Conservation (phyloP, 2,329 filamentous ascomycete genomes). For the Macrophomina phaseolina region DNA sequence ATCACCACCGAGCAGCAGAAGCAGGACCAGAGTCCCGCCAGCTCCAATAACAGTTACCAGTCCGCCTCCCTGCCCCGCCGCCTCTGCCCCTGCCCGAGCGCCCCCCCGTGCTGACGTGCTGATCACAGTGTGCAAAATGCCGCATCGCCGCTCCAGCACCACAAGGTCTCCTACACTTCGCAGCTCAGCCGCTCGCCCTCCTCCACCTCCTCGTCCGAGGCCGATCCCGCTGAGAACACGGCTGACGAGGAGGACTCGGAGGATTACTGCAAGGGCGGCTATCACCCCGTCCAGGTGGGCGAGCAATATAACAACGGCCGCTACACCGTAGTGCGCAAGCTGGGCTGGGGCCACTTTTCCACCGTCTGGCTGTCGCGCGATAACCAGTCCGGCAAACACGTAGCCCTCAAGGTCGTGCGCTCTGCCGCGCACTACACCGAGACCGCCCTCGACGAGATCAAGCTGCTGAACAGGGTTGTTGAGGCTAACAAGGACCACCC, state of each 20-base stretch:
- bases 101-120: constrained; percentile 16
- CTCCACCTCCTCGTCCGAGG: constrained; percentile 78
- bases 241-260: constrained; percentile 98
- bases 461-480: constrained; percentile 95
- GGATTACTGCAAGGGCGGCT: constrained; percentile 99
- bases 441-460: constrained; percentile 98
- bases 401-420: constrained; percentile 96
- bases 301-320: constrained; percentile 98
- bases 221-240: constrained; percentile 81
- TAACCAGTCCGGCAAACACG: constrained; percentile 88
- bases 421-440: constrained; percentile 98
- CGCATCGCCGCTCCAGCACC: constrained; percentile 51
- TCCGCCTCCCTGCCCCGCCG: constrained; percentile 46
- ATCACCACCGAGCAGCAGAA: constrained; percentile 69
- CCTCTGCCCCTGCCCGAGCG: constrained; percentile 1
- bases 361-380: constrained; percentile 88
- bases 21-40: constrained; percentile 52
- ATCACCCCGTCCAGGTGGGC: constrained; percentile 92
- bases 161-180: constrained; percentile 56
- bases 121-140: constrained; percentile 54
- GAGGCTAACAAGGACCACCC: constrained; percentile 94
- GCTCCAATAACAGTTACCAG: constrained; percentile 41
- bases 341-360: constrained; percentile 99
- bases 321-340: constrained; percentile 94
- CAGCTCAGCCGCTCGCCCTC: constrained; percentile 75